Evolutionary conservation across 345 rosid genomes (phyloP), one percentile per base, ranked within the genome.

Genomic region (Eucalyptus tenuipes): DNA sequence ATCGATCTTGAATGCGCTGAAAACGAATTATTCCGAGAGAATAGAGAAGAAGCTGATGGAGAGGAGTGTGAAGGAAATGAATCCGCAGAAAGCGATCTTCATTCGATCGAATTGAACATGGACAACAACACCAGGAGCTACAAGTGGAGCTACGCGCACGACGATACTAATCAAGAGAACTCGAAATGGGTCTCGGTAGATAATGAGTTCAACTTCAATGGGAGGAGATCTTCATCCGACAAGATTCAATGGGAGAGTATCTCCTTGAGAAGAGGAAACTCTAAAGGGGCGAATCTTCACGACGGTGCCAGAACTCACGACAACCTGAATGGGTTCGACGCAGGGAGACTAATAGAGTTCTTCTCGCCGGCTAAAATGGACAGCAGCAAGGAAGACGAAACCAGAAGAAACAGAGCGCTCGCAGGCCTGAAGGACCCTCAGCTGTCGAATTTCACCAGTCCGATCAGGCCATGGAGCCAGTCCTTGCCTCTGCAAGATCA

Each of bases 21-120:
- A 20, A 84, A 84, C 44, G 89, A 79, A 42, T 49, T 27, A 14
- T 49, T 10, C 29, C 31, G 4, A 27, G 87, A 81, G 50, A 88
- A 49, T 50, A 90, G 88, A 89, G 88, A 61, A 88, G 92, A 64
- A 53, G 90, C 68, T n/a, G 89, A 91, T 86, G 93, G 91, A 87
- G 94, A 90, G 86, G 90, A 88, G 10, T 86, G 89, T 6, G 95
- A 92, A 45, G 96, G 90, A 50, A 97, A 94, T 90, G 96, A 92
- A 57, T 95, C 96, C 47, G 95, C 92, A 10, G 98, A 95, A 11
- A 98, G 99, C 86, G 99, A 96, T 92, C 95, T 96, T 57, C 99
- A 97, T 88, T 97, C 99, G 68, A 96, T 98, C 86, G 99, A 98
- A 90, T 90, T 98, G 91, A 96, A 94, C 87, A 97, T 98, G 99